A percentile compares a stretch with the other conserved stretches of the same genome.
Conservation (phyloP, 176 grass and related monocot genomes). For the Oropetium thomaeum region DNA sequence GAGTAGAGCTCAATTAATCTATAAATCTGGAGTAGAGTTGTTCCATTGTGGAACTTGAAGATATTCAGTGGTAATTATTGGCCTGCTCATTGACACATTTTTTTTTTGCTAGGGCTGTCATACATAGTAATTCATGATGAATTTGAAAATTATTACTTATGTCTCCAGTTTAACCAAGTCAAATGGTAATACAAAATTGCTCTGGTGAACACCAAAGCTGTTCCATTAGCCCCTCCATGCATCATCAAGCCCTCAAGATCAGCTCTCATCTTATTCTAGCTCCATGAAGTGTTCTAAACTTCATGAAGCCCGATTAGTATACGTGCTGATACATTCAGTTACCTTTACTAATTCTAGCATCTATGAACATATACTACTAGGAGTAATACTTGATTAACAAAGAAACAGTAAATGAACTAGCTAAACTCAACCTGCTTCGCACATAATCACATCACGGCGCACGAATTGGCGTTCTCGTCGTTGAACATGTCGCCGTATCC, state of each 20-base stretch:
- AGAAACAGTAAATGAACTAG: conserved; percentile 23
- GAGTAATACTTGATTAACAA: conserved; percentile 10
- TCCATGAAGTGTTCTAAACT: background rate
- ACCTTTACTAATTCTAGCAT: conserved; percentile 10
- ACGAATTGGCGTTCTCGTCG: conserved; percentile 65
- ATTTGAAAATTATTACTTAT: conserved; percentile 3
- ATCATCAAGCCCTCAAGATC: conserved; percentile 35
- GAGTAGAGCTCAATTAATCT: too few species aligned
- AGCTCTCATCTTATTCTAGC: conserved; percentile 43
- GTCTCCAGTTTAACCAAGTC: background rate
- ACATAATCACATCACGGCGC: conserved; percentile 69
- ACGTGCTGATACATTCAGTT: conserved; percentile 17
- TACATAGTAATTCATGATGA: background rate
- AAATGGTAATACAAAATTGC: conserved; percentile 45
- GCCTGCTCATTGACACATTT: background rate
- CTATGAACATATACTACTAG: conserved; percentile 26
- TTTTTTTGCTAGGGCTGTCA: background rate
- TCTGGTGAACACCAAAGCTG: conserved; percentile 30
- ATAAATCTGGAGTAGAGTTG: too few species aligned
- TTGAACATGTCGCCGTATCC: conserved; percentile 53
- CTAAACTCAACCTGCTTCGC: background rate
- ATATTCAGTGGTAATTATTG: too few species aligned
- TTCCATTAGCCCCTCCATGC: conserved; percentile 20
- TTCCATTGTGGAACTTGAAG: too few species aligned
- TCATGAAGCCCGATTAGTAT: conserved; percentile 16